Evolutionary conservation across 768 basidiomycete genomes (phyloP), one percentile per base, ranked within the genome.

Genomic region (Trametes cingulata): DNA sequence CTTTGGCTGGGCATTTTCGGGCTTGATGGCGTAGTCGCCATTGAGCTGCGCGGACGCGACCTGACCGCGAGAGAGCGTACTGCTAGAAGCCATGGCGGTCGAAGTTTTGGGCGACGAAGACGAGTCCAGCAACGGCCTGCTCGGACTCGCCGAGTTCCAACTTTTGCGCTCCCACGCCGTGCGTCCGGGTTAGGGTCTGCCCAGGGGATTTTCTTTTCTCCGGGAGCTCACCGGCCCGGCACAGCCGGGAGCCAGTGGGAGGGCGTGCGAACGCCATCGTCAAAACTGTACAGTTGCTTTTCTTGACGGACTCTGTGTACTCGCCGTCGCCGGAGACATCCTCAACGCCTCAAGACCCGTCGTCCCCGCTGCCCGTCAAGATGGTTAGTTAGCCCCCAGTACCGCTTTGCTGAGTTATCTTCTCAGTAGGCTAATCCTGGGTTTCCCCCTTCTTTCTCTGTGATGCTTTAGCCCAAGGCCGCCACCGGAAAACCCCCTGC

Each of bases 361-460:
- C 55, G 43, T 48, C 61, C 56, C 46, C 59, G 52, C 47, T 58
- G 51, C 51, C 65, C 66, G 51, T 74, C 80, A 80, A 78, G 72
- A 91, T 91, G 89, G 89, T 91, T 71, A 86, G 87, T 88, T 63
- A 58, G 46, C 57, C 64, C 77, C 74, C 74, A 81, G 80, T 81
- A 80, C 77, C 72, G 88, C 89, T 90, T 90, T 91, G 88, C 89
- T 91, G 89, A 90, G 90, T 82, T 81, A 67, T 72, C 86, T 88
- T 91, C 90, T 91, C 90, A 91, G 90, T 91, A 91, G 90, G 89
- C 87, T 90, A 69, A 90, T 73, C 71, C 81, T 76, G 76, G 74
- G 69, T 67, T 67, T 67, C 53, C 62, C 48, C 63, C 63, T 56
- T 68, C 68, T 63, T 71, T 69, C 66, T 74, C 65, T 59, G 64